Percentiles rank a stretch among this genome's conserved stretches.
phyloP scores from a whole-genome alignment of 1,139 yeast genomes.

The Torulaspora globosa region DNA sequence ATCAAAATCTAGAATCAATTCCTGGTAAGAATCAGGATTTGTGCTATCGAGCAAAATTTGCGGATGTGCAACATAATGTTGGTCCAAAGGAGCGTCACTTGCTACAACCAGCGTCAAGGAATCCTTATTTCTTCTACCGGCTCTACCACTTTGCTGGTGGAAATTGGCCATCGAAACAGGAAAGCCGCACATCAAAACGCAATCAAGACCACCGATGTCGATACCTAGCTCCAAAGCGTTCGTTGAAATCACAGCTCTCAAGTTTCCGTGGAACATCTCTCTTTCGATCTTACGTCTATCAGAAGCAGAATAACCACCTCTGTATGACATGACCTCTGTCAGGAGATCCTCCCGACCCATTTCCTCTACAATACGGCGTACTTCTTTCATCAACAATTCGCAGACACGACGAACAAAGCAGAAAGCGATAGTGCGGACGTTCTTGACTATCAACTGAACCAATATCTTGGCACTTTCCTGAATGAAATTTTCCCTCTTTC shows the following conservation, averaged over 20 bases:
- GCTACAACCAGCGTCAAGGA: conserved; percentile 82
- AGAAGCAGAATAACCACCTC: conserved; percentile 88
- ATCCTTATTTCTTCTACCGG: conserved; percentile 75
- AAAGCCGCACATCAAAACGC: conserved; percentile 87
- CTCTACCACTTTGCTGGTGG: conserved; percentile 95
- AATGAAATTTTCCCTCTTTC: conserved; percentile 62
- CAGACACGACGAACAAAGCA: conserved; percentile 84
- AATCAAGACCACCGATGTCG: conserved; percentile 88
- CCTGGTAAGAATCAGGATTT: conserved; percentile 42
- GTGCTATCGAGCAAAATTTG: conserved; percentile 52
- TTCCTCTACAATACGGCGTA: conserved; percentile 49
- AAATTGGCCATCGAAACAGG: conserved; percentile 82
- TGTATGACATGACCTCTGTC: conserved; percentile 80
- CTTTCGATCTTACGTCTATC: conserved; percentile 85
- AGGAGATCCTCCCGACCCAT: conserved; percentile 44
- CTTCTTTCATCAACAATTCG: conserved; percentile 81
- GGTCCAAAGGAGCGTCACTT: conserved; percentile 81
- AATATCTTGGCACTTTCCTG: conserved; percentile 71
- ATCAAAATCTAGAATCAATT: conserved; percentile 49
- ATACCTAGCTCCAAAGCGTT: conserved; percentile 94
- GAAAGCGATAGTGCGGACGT: conserved; percentile 80
- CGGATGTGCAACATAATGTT: conserved; percentile 72
- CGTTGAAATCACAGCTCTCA: conserved; percentile 86
- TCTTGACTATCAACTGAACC: conserved; percentile 56
- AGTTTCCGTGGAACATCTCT: conserved; percentile 82